Evolutionary conservation across 2,329 filamentous ascomycete species (phyloP), one percentile per base, ranked within the genome.

Genomic region (Colletotrichum costaricense): DNA sequence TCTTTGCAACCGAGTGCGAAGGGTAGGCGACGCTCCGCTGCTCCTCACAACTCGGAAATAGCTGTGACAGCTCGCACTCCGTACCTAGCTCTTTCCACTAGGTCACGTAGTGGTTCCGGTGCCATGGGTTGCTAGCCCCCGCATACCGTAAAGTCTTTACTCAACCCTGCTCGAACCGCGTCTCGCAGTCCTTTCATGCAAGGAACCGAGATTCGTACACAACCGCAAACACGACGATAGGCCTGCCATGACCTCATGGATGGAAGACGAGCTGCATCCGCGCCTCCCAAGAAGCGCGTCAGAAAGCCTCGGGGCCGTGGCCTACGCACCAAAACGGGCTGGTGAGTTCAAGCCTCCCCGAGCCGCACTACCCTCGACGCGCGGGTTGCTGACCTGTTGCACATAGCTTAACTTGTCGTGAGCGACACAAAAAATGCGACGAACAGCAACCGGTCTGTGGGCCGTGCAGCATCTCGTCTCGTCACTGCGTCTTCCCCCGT

Each of bases 371-470:
- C 33, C 30, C 64, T 63, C 57, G 64, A 42, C 7, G 33, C 57
- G 52, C 22, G 38, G 64, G 59, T 14, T 35, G 46, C 67, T 26
- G 49, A 69, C 49, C 38, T 16, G 5, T 14, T 49, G 8, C 46
- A 5, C 14, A 67, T 74, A 85, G 83, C 74, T 78, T 84, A 57
- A 85, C 83, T 16, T 87, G 85, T 76, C 83, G 85, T 62, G 81
- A 81, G 71, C 80, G 86, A 69, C 84, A 87, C 73, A 86, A 87
- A 77, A 88, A 88, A 79, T 88, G 86, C 76, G 86, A 87, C 74
- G 86, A 88, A 78, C 79, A 79, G 46, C 84, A 75, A 52, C 76
- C 77, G 2, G 63, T 77, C 22, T 79, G 78, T 60, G 76, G 77
- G 16, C 76, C 78, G 19, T 79, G 78, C 67, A 74, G 66, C 33